Evolutionary conservation across 1,284 basidiomycete species (phyloP), one percentile per base, ranked within the genome.

Genomic region (Mycena sp.): DNA sequence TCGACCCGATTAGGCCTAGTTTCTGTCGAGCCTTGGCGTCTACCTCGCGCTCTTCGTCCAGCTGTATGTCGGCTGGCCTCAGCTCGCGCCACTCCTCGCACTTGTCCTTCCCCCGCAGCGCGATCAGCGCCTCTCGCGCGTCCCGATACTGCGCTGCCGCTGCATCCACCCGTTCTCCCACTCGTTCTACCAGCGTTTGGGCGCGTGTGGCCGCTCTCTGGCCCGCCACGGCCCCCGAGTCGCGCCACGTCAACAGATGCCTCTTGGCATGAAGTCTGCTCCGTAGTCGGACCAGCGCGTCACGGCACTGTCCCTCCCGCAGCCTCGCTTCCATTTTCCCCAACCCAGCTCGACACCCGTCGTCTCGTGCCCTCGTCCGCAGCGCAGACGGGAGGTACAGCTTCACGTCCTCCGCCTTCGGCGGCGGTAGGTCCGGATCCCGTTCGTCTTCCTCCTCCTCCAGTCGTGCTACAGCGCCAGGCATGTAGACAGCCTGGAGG

Each of bases 401-500:
- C 4, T 30, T n/a, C n/a, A n/a, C n/a, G n/a, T n/a, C n/a, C n/a
- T n/a, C n/a, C n/a, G n/a, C n/a, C n/a, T n/a, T n/a, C 6, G 44
- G 26, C 11, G 44, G 30, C 5, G 46, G 53, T 3, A 43, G 41
- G 5, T 45, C 60, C 25, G 12, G 26, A 21, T 52, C 51, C 16
- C 49, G 41, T 7, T 25, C 19, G 3, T 50, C 60, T n/a, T 49
- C 45, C 26, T 50, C 46, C 12, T 28, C 52, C 37, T 49, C 35
- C 3, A 49, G 26, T 21, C 35, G 3, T 2, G 4, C 17, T 7
- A 25, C 16, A 6, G 51, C 49, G 1, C 45, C 55, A 2, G 58
- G 58, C 58, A 65, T 64, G 32, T 64, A 61, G 6, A 64, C 23
- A 16, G 38, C 35, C 40, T 67, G 62, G 14, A 61, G 32, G 16